Conservation (phyloP, 495 filamentous ascomycete species). For the Achaetomiella virescens region DNA sequence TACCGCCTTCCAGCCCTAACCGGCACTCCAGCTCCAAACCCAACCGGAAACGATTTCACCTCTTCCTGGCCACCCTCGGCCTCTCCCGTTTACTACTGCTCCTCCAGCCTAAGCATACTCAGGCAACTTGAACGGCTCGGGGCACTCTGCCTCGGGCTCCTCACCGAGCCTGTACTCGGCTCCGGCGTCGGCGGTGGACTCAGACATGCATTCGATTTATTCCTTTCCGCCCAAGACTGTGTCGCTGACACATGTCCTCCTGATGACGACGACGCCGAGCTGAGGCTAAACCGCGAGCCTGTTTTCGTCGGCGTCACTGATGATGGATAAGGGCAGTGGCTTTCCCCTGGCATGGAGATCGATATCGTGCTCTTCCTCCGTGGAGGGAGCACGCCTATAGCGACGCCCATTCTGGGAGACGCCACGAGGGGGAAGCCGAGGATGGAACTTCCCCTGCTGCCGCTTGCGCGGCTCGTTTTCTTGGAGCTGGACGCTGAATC, state of each 20-base stretch:
- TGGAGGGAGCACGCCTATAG: not conserved
- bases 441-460: slow-evolving; percentile 1
- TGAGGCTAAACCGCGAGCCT: not conserved
- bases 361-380: slow-evolving; percentile 1
- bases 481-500: not conserved
- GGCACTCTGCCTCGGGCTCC: not conserved
- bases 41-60: not conserved
- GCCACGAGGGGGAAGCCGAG: slow-evolving; percentile 1
- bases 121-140: not conserved
- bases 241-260: not conserved
- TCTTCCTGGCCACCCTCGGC: slow-evolving; percentile 1
- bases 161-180: not conserved
- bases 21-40: not conserved
- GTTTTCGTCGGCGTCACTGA: not conserved
- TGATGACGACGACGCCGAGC: not conserved
- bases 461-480: slow-evolving; percentile 1
- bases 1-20: too few species aligned
- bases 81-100: not conserved
- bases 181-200: not conserved
- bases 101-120: not conserved
- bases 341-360: not conserved
- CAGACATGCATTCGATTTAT: not conserved
- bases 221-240: not conserved
- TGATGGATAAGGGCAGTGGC: not conserved
- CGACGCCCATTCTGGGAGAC: slow-evolving; percentile 1